These are phyloP conservation scores for Cymbopogon citratus DNA, from an alignment of 176 grass and related monocot species.

Conservation along the genomic window DNA sequence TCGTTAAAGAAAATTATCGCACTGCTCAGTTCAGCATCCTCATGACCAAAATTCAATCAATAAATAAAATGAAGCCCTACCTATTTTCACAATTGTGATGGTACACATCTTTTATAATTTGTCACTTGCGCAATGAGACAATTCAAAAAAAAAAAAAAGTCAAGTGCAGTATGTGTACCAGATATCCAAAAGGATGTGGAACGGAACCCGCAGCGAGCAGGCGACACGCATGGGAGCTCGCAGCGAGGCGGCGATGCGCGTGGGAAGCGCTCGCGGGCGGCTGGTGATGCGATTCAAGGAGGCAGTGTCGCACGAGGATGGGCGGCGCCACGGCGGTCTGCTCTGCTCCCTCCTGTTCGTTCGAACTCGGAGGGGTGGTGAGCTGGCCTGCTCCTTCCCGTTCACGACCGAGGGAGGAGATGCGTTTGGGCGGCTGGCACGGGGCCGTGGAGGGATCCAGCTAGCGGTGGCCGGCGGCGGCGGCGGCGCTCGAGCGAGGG, in stretches of 20 bases:
- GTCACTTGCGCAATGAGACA: neutral
- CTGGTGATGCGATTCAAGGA: neutral
- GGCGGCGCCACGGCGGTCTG: neutral
- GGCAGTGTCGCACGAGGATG: neutral
- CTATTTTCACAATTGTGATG: neutral
- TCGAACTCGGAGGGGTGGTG: too few species aligned
- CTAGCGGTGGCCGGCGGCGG: too few species aligned
- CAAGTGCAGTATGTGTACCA: neutral
- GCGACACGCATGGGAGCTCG: neutral
- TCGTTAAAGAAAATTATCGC: neutral
- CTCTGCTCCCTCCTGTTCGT: too few species aligned
- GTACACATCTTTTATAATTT: neutral
- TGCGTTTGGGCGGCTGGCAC: too few species aligned
- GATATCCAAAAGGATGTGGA: too few species aligned
- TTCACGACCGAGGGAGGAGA: too few species aligned
- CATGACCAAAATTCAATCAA: neutral
- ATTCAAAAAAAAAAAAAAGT: too few species aligned
- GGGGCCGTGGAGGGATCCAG: too few species aligned
- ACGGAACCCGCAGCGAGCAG: neutral
- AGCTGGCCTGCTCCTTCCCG: too few species aligned
- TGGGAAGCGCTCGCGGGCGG: neutral
- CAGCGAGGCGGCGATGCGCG: neutral
- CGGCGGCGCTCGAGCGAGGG: too few species aligned
- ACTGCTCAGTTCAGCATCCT: neutral
- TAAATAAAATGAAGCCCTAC: neutral